Evolutionary conservation across 139 green algal genomes (phyloP).

Genomic region (Trebouxia sp.): DNA sequence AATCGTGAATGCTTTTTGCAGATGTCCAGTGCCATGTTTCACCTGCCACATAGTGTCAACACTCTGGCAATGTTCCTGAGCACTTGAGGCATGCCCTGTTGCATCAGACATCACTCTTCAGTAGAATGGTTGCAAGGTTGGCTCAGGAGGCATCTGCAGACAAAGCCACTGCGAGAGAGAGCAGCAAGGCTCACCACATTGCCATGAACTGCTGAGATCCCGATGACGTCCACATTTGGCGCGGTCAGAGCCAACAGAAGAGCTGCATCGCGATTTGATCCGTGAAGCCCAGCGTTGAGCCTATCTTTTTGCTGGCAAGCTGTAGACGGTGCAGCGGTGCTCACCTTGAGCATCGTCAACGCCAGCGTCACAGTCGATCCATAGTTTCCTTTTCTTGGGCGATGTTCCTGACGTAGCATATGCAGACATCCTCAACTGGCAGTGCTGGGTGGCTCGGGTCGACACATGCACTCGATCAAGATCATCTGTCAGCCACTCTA

Average conservation of each 20-base stretch:
- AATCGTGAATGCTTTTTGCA: background rate
- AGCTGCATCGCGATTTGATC: constrained; percentile 25
- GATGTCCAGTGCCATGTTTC: background rate
- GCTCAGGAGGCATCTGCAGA: background rate
- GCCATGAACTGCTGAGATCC: constrained; percentile 33
- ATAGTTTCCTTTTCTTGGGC: background rate
- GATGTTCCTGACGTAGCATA: background rate
- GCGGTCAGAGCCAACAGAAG: constrained; percentile 27
- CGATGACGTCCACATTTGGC: constrained; percentile 6
- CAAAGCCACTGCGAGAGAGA: background rate
- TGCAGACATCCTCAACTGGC: background rate
- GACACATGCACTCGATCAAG: too few relatives aligned
- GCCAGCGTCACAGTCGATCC: constrained; percentile 27
- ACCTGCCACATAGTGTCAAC: constrained; percentile 27
- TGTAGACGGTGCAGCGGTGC: background rate
- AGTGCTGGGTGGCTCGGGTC: too few relatives aligned
- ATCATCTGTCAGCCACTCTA: too few relatives aligned
- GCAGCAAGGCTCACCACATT: constrained; percentile 28
- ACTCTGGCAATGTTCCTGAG: constrained; percentile 31
- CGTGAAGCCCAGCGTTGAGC: background rate
- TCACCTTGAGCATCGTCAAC: constrained; percentile 35
- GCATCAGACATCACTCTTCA: too few relatives aligned
- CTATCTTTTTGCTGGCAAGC: background rate
- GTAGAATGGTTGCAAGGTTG: background rate
- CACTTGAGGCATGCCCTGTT: constrained; percentile 31